A percentile compares a stretch with the other conserved stretches of the same genome.
Conservation (phyloP, 345 rosid species). For the Eucalyptus globulus region DNA sequence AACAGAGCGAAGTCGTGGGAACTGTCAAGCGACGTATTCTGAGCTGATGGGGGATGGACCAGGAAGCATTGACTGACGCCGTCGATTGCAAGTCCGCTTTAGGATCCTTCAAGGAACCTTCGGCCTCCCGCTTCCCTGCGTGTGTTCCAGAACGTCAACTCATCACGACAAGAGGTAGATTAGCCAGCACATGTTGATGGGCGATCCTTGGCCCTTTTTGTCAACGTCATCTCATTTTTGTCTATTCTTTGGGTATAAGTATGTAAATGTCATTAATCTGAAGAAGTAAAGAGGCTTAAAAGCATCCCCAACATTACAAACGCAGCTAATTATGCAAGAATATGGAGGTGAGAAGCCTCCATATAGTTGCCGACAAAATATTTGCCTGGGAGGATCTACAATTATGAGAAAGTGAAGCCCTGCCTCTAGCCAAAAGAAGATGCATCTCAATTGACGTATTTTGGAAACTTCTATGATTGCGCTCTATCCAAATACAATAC, state of each 20-base stretch:
- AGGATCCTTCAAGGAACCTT: background rate
- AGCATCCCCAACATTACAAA: too few relatives aligned
- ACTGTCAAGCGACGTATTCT: background rate
- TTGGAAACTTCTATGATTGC: too few relatives aligned
- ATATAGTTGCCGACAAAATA: too few relatives aligned
- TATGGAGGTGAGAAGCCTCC: too few relatives aligned
- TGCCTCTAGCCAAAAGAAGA: too few relatives aligned
- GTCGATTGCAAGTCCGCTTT: background rate
- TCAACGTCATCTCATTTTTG: background rate
- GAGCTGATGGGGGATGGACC: background rate
- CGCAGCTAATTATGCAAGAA: too few relatives aligned
- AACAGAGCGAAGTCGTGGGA: background rate
- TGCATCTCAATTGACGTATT: too few relatives aligned
- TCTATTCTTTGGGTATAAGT: too few relatives aligned
- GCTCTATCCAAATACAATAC: too few relatives aligned
- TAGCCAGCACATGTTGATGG: background rate
- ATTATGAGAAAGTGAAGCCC: too few relatives aligned
- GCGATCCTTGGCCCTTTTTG: background rate
- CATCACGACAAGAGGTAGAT: background rate
- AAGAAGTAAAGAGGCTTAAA: too few relatives aligned
- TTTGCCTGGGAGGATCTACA: too few relatives aligned
- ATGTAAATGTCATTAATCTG: background rate
- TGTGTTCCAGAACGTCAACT: background rate
- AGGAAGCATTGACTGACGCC: background rate
- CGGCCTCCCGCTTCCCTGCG: background rate